These are phyloP conservation scores for Vigna unguiculata DNA, from an alignment of 306 rosid species.

Conservation along the genomic window DNA sequence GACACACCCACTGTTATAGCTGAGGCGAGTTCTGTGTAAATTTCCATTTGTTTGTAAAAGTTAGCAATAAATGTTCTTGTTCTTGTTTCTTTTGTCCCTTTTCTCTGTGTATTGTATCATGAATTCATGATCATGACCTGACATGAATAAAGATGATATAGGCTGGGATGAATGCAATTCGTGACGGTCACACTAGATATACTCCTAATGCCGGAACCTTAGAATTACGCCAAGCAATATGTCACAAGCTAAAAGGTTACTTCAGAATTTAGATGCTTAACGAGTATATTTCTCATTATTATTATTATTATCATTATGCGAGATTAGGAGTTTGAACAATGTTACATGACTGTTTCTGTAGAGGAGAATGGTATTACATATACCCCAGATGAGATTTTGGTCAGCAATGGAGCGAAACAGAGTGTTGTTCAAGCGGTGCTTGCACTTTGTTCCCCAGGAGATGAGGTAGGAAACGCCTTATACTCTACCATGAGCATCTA, in stretches of 20 bases:
- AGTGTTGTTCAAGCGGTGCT: slow-evolving; percentile 73
- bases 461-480: slow-evolving; percentile 61
- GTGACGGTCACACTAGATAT: slow-evolving; percentile 80
- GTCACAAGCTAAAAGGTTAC: slow-evolving; percentile 77
- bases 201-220: slow-evolving; percentile 78
- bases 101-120: not conserved
- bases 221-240: slow-evolving; percentile 84
- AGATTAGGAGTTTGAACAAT: slow-evolving; percentile 22
- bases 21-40: slow-evolving; percentile 47
- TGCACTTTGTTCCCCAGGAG: slow-evolving; percentile 87
- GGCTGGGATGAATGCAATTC: slow-evolving; percentile 92
- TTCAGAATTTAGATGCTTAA: not conserved
- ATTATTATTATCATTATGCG: not conserved
- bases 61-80: not conserved
- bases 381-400: slow-evolving; percentile 75
- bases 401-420: slow-evolving; percentile 95
- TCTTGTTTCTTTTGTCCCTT: not conserved
- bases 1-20: slow-evolving; percentile 72
- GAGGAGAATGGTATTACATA: slow-evolving; percentile 87
- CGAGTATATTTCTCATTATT: not conserved
- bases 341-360: slow-evolving; percentile 33
- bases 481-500: not conserved
- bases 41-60: not conserved
- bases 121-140: slow-evolving; percentile 22
- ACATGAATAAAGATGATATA: slow-evolving; percentile 45